Evolutionary conservation across 1,139 yeast genomes (phyloP), one percentile per base, ranked within the genome.

Genomic region (Meyerozyma sp.): DNA sequence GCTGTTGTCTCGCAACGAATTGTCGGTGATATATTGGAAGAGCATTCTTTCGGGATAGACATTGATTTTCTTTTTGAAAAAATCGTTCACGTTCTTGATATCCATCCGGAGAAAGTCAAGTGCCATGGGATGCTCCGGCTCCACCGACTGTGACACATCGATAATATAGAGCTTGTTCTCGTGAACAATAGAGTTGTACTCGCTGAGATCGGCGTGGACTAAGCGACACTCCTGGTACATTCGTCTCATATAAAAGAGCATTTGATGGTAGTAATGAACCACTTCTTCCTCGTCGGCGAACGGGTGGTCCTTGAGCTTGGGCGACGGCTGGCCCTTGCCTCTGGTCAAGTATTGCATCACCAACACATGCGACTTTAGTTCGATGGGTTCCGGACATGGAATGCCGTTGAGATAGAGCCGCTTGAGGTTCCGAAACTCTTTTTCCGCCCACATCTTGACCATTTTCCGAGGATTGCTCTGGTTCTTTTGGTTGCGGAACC

Each of bases 381-480:
- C 95, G 16, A 89, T 64, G 1, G 99, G 98, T 58, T 87, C 85
- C 0, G 99, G 98, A 43, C 91, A 85, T 11, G 96, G 95, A 40
- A 94, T 86, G 0, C 95, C 95, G 46, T 82, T 77, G 41, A 75
- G 65, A 59, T 86, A 72, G 21, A 94, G 72, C 58, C 99, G 74
- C 59, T 88, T 91, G 62, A 94, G 72, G 59, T 94, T 94, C 45
- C 99, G 70, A 55, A 90, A 91, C 64, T 94, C 99, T 59, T 94
- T 94, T 61, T 94, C 98, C 0, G 98, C 98, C 99, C 99, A 94
- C 29, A 91, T 76, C 61, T 89, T 88, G 48, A 94, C 96, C 98
- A 94, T 93, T 60, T 91, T 91, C 56, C 98, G 76, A 7, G 98
- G 98, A 57, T 94, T 94, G 53, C 90, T 89, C 56, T 89, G 91